Percentiles rank a stretch among this genome's conserved stretches.
Evolutionary conservation across 2,329 filamentous ascomycete species (phyloP).

Genomic region (Pestalotiopsis sp.): DNA sequence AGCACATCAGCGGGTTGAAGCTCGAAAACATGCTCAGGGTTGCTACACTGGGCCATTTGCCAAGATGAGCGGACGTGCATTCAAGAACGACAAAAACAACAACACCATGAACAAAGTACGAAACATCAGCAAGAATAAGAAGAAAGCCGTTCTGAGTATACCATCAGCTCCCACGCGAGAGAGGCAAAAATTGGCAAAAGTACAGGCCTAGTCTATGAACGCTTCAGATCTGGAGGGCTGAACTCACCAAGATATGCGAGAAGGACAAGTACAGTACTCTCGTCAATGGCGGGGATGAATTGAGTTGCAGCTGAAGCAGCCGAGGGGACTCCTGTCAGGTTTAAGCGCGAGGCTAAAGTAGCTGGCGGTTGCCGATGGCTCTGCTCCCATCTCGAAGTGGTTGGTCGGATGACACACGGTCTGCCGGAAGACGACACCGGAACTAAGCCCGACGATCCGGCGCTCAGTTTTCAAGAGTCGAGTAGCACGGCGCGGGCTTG

Average conservation of each 20-base stretch:
- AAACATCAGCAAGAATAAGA: background rate
- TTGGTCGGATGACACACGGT: background rate
- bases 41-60: conserved; percentile 23
- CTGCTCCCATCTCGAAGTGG: background rate
- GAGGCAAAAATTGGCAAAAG: background rate
- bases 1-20: conserved; percentile 26
- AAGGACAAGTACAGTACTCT: background rate
- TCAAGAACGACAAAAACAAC: background rate
- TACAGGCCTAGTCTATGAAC: background rate
- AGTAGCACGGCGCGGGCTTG: background rate
- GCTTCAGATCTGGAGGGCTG: background rate
- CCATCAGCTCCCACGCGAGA: background rate
- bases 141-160: background rate
- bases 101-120: background rate
- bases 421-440: background rate
- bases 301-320: background rate
- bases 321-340: background rate
- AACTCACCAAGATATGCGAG: background rate
- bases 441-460: background rate
- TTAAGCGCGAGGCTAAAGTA: background rate
- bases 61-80: background rate
- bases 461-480: background rate
- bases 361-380: background rate
- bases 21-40: conserved; percentile 29
- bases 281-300: background rate